Base-by-base conservation (phyloP, 805 yeast species). In the Zygoascus ofunaensis region DNA sequence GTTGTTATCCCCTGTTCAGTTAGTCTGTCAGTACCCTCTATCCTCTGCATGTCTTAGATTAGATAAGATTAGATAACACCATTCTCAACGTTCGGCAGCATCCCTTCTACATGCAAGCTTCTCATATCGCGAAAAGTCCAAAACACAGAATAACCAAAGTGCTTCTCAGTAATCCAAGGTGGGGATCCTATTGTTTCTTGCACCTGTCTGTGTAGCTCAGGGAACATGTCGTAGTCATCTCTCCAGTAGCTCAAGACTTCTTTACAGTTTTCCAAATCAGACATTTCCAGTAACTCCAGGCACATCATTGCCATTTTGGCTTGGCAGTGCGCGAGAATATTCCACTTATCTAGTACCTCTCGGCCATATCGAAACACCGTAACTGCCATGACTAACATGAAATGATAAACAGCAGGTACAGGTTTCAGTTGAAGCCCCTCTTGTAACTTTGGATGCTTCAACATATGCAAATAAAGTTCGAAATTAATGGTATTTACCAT, bases 121-220 rank as follows among this genome's bases (percentile, higher is more conserved):
- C 49, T n/a, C 37, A 46, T 34, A 34, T 46, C 49, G 35, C 49
- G 23, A 35, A 43, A 46, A 10, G 49, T 46, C 49, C 49, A 46
- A 24, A 43, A 46, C 5, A 46, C 47, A 15, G 46, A 42, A 20
- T 46, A 40, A 17, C 47, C 49, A 33, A 37, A 42, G 20, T 37
- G 35, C 32, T 34, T 38, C 34, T 46, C 49, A 3, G 34, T 40
- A 15, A 39, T 23, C 49, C 44, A 40, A 5, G 46, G 43, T 10
- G 37, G 37, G n/a, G 17, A 15, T 5, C 44, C 49, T 5, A 39
- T 43, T 4, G 21, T 21, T n/a, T 20, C 12, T 15, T n/a, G 32
- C 14, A 46, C 42, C 8, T 23, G 17, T 2, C 21, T 7, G 14
- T 26, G 21, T 5, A 46, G 38, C 26, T 34, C 32, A 15, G 35